Percentiles rank a stretch among this genome's conserved stretches.
Conservation (phyloP, 2,329 filamentous ascomycete species). For the Simplicillium sp. region DNA sequence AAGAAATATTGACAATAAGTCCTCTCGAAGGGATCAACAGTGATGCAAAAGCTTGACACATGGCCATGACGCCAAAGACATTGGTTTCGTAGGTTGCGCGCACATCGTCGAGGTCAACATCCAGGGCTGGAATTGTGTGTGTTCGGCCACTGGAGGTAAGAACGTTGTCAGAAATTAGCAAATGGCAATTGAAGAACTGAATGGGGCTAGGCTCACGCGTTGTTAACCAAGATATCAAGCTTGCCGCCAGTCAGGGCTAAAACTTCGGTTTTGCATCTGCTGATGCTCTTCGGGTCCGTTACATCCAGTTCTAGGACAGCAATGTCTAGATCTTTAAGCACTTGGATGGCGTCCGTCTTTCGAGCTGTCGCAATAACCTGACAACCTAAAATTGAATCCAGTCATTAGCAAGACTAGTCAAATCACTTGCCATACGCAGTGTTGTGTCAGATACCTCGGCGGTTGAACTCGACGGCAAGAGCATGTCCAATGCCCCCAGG, state of each 20-base stretch:
- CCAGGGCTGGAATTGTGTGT: conserved; percentile 40
- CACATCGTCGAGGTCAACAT: conserved; percentile 41
- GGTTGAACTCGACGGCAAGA: conserved; percentile 35
- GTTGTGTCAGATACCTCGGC: conserved; percentile 28
- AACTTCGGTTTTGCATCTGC: conserved; percentile 35
- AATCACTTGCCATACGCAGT: background rate
- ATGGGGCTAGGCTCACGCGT: conserved; percentile 32
- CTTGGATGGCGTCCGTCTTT: conserved; percentile 34
- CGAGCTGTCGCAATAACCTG: conserved; percentile 50
- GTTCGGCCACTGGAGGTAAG: conserved; percentile 32
- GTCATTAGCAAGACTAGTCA: background rate
- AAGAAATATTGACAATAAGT: conserved; percentile 46
- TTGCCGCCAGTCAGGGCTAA: conserved; percentile 37
- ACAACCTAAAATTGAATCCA: conserved; percentile 23
- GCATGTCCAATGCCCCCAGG: conserved; percentile 38
- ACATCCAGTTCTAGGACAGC: conserved; percentile 43
- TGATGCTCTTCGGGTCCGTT: conserved; percentile 40
- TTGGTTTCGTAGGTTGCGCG: conserved; percentile 47
- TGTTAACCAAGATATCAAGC: conserved; percentile 51
- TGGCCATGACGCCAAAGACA: conserved; percentile 48
- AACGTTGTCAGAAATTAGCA: background rate
- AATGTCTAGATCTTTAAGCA: conserved; percentile 36
- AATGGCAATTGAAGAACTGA: background rate
- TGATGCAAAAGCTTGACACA: conserved; percentile 38
- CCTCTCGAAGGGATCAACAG: conserved; percentile 40